phyloP scores from a whole-genome alignment of 805 yeast species.

The Lachancea quebecensis region DNA sequence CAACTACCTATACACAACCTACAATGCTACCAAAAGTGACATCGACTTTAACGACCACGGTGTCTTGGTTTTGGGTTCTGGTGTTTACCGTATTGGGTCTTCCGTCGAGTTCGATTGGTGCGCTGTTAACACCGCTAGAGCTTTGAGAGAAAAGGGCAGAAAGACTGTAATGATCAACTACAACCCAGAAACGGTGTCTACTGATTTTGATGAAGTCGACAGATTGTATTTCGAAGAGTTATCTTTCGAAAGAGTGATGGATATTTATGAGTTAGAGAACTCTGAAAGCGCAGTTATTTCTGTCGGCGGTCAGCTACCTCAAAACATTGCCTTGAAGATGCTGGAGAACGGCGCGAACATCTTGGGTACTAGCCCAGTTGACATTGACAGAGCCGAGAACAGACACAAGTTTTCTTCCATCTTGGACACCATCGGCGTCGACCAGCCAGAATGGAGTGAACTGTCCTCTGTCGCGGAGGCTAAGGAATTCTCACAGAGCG shows the following conservation, averaged over 20 bases:
- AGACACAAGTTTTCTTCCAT: constrained; percentile 96
- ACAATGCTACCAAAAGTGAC: constrained; percentile 83
- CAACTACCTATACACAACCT: constrained; percentile 91
- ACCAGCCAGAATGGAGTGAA: constrained; percentile 98
- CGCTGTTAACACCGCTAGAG: constrained; percentile 94
- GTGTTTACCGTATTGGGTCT: constrained; percentile 97
- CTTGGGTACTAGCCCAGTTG: constrained; percentile 89
- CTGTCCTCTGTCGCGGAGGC: constrained; percentile 83
- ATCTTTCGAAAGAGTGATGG: constrained; percentile 93
- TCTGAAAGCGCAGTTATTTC: constrained; percentile 90
- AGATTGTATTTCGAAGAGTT: constrained; percentile 94
- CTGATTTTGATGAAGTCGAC: constrained; percentile 98
- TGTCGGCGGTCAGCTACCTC: constrained; percentile 98
- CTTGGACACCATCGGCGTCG: constrained; percentile 85
- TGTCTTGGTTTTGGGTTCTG: constrained; percentile 94
- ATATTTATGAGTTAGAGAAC: constrained; percentile 87
- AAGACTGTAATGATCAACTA: constrained; percentile 95
- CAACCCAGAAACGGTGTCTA: constrained; percentile 97
- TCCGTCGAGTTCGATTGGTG: constrained; percentile 99
- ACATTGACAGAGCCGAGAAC: constrained; percentile 95
- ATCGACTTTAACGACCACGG: constrained; percentile 84
- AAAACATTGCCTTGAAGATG: constrained; percentile 84
- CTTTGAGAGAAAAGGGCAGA: constrained; percentile 79
- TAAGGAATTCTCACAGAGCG: constrained; percentile 72
- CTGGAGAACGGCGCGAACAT: constrained; percentile 80